Conservation (phyloP, 2,329 filamentous ascomycete species). For the Penicillium sp. region DNA sequence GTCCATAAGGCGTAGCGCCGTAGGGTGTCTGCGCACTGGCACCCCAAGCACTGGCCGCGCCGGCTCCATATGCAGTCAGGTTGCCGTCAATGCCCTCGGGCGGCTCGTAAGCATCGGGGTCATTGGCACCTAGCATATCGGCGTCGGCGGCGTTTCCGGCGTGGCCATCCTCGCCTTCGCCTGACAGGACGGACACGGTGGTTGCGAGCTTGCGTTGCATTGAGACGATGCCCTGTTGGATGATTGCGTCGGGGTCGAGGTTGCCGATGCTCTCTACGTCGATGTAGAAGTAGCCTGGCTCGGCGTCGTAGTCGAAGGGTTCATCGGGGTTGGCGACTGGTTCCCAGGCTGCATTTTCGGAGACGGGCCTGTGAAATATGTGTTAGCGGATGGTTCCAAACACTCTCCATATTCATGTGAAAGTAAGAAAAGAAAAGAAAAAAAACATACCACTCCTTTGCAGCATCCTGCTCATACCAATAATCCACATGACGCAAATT, state of each 20-base stretch:
- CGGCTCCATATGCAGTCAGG: constrained; percentile 43
- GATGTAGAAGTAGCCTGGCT: constrained; percentile 82
- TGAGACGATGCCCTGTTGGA: constrained; percentile 81
- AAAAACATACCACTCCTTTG: constrained; percentile 70
- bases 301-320: constrained; percentile 84
- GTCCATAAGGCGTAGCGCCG: constrained; percentile 61
- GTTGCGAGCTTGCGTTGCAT: constrained; percentile 85
- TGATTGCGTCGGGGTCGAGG: constrained; percentile 82
- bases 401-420: not conserved
- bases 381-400: not conserved
- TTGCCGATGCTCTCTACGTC: constrained; percentile 87
- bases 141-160: constrained; percentile 47
- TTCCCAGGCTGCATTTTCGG: constrained; percentile 62
- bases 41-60: constrained; percentile 63
- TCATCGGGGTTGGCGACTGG: constrained; percentile 74
- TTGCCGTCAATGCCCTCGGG: constrained; percentile 44
- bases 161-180: constrained; percentile 53
- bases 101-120: constrained; percentile 49
- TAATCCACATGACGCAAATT: constrained; percentile 87
- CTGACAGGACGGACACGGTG: constrained; percentile 64
- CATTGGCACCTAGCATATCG: constrained; percentile 48
- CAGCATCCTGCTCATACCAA: constrained; percentile 86
- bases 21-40: constrained; percentile 56
- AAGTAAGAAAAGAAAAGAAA: constrained; percentile 21
- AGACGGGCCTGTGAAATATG: constrained; percentile 33